These are phyloP conservation scores for Candida orba DNA, from an alignment of 805 yeast species.

Conservation along the genomic window DNA sequence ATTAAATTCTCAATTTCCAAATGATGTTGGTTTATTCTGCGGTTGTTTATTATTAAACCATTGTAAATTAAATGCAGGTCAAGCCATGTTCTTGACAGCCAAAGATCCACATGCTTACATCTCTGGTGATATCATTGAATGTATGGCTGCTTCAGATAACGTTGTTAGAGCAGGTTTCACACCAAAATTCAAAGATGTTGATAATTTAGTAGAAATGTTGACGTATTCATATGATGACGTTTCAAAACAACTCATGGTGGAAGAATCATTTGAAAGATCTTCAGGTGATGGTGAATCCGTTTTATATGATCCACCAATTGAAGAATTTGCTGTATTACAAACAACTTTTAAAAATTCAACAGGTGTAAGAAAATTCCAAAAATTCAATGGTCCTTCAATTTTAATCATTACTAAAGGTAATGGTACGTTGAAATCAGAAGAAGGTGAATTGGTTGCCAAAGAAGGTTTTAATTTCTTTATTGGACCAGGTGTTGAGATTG, in stretches of 20 bases:
- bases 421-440: conserved; percentile 47
- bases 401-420: conserved; percentile 75
- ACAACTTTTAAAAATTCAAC: conserved; percentile 51
- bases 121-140: conserved; percentile 94
- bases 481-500: conserved; percentile 67
- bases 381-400: conserved; percentile 81
- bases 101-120: conserved; percentile 98
- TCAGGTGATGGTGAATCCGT: conserved; percentile 59
- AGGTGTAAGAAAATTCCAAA: conserved; percentile 48
- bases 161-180: conserved; percentile 99
- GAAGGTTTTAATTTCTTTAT: conserved; percentile 81
- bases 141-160: conserved; percentile 99
- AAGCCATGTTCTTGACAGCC: conserved; percentile 94
- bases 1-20: conserved; percentile 82
- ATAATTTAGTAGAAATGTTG: conserved; percentile 81
- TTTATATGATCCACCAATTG: conserved; percentile 92
- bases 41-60: conserved; percentile 92
- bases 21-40: conserved; percentile 92
- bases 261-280: conserved; percentile 41
- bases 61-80: conserved; percentile 75
- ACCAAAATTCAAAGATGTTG: conserved; percentile 97
- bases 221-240: conserved; percentile 87
- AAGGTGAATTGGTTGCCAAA: conserved; percentile 40
- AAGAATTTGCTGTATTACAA: conserved; percentile 90
- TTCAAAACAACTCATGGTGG: conserved; percentile 86